Conservation (phyloP, 768 basidiomycete species). For the Dentipellis sp. region DNA sequence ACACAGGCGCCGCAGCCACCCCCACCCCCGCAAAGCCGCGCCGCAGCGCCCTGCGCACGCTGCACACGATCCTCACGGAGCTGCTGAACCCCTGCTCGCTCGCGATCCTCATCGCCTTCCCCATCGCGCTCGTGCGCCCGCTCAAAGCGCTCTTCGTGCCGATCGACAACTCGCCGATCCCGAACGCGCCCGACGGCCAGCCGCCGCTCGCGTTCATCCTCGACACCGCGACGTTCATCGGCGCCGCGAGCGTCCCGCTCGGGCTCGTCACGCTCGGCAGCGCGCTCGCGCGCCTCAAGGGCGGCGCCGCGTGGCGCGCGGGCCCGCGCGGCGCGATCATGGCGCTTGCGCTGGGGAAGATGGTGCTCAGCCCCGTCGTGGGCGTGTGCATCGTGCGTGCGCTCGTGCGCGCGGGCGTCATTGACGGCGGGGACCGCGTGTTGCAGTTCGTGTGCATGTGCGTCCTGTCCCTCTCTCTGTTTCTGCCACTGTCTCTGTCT, state of each 20-base stretch:
- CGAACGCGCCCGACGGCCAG: constrained; percentile 49
- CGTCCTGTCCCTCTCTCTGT: constrained; percentile 17
- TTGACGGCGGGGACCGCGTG: constrained; percentile 44
- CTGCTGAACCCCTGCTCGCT: constrained; percentile 41
- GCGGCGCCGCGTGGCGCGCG: constrained; percentile 32
- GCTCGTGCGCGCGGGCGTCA: constrained; percentile 37
- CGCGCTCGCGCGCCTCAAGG: constrained; percentile 49
- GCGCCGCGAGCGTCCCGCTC: constrained; percentile 53
- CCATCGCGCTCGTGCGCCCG: constrained; percentile 44
- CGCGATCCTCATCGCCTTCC: constrained; percentile 43
- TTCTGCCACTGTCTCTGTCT: not conserved
- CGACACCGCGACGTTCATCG: constrained; percentile 49
- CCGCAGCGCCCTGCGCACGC: not conserved
- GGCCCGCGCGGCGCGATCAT: constrained; percentile 45
- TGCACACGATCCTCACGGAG: not conserved
- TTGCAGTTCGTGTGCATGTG: constrained; percentile 63
- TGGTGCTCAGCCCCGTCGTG: constrained; percentile 49
- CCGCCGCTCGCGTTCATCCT: constrained; percentile 57
- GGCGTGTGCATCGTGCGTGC: constrained; percentile 46
- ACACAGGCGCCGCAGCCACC: not conserved
- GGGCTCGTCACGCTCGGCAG: constrained; percentile 56
- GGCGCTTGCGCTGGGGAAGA: constrained; percentile 41
- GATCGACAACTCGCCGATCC: constrained; percentile 30
- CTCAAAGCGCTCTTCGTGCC: constrained; percentile 55
- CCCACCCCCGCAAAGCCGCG: not conserved